phyloP scores from a whole-genome alignment of 2,329 filamentous ascomycete species.

The Dothistroma septosporum region DNA sequence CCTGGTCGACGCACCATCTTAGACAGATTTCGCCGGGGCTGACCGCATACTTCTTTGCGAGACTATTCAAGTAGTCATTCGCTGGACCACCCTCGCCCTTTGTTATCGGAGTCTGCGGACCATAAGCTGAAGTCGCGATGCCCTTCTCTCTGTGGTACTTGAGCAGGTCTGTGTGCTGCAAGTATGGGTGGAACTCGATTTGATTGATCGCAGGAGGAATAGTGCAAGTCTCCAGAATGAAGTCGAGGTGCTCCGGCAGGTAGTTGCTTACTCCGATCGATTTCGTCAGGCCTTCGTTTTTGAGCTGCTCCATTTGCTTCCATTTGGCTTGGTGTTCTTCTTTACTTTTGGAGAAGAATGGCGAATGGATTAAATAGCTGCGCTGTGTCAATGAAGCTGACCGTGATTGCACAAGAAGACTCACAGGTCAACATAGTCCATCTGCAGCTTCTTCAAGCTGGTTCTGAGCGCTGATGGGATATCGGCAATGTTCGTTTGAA shows the following conservation, averaged over 20 bases:
- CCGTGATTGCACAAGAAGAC: conserved; percentile 12
- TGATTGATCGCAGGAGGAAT: conserved; percentile 62
- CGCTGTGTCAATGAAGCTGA: background rate
- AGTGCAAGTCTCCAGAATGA: conserved; percentile 50
- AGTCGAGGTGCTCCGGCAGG: conserved; percentile 51
- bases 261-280: conserved; percentile 63
- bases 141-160: conserved; percentile 49
- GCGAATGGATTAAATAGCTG: conserved; percentile 59
- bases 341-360: conserved; percentile 55
- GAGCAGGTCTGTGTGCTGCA: conserved; percentile 58
- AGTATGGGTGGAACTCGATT: conserved; percentile 65
- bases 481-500: conserved; percentile 50
- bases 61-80: conserved; percentile 47
- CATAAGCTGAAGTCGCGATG: conserved; percentile 48
- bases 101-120: conserved; percentile 48
- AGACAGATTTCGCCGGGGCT: conserved; percentile 54
- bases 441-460: conserved; percentile 56
- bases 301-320: conserved; percentile 57
- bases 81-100: conserved; percentile 55
- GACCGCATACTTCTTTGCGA: conserved; percentile 61
- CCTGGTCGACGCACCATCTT: conserved; percentile 60
- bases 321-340: conserved; percentile 55
- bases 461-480: conserved; percentile 53
- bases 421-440: conserved; percentile 61
- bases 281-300: conserved; percentile 54